These are phyloP conservation scores for Plantago coronopus DNA, from an alignment of 305 asterid species.

Conservation along the genomic window DNA sequence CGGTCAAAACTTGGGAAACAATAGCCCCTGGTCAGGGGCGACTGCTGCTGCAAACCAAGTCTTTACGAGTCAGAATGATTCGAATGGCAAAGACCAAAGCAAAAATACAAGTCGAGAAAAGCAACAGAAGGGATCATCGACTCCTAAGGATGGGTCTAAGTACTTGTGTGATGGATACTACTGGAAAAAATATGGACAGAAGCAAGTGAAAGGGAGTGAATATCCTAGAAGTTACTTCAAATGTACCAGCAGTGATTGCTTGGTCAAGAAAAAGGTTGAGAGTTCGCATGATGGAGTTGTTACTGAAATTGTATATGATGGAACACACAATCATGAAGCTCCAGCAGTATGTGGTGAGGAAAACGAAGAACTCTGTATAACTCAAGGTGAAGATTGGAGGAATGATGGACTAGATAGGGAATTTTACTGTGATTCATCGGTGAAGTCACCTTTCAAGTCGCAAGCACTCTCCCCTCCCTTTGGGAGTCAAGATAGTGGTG, in stretches of 20 bases:
- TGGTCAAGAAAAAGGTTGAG: slow-evolving; percentile 67
- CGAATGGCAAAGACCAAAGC: slow-evolving; percentile 22
- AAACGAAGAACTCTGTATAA: slow-evolving; percentile 22
- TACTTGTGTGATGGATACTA: slow-evolving; percentile 62
- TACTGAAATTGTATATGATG: slow-evolving; percentile 62
- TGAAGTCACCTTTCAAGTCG: slow-evolving; percentile 23
- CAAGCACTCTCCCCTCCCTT: slow-evolving; percentile 32
- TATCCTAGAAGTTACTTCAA: slow-evolving; percentile 71
- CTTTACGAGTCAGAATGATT: slow-evolving; percentile 15
- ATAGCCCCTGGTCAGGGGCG: neutral
- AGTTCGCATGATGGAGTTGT: slow-evolving; percentile 59
- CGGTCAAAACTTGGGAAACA: slow-evolving; percentile 3
- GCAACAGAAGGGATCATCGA: slow-evolving; percentile 26
- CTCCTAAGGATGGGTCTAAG: slow-evolving; percentile 27
- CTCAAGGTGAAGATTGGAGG: slow-evolving; percentile 29
- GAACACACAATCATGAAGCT: slow-evolving; percentile 65
- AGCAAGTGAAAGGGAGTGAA: slow-evolving; percentile 81
- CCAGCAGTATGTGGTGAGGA: too few relatives aligned
- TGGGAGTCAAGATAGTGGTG: slow-evolving; percentile 33
- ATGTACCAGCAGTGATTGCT: slow-evolving; percentile 55
- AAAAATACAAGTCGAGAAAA: slow-evolving; percentile 6
- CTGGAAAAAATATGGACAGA: slow-evolving; percentile 89
- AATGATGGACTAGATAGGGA: slow-evolving; percentile 24
- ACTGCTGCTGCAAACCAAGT: slow-evolving; percentile 11
- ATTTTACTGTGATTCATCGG: slow-evolving; percentile 21